These are phyloP conservation scores for Diaporthe australafricana DNA, from an alignment of 2,329 filamentous ascomycete species.

Conservation along the genomic window DNA sequence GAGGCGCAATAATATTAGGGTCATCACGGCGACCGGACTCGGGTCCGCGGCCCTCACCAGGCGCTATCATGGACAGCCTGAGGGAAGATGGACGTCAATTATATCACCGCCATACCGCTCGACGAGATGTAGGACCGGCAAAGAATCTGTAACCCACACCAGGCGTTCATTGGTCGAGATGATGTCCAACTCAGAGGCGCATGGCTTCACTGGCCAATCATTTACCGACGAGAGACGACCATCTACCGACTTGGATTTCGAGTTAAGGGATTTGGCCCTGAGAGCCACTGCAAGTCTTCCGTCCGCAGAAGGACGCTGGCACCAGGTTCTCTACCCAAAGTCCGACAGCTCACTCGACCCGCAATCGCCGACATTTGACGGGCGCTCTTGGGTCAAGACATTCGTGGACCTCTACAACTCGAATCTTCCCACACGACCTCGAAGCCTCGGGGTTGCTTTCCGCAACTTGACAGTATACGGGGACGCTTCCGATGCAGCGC, in stretches of 20 bases:
- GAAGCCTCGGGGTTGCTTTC: neutral
- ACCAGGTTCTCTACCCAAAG: neutral
- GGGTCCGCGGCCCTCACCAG: neutral
- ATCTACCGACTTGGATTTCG: neutral
- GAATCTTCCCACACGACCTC: neutral
- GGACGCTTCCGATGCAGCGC: neutral
- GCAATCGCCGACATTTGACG: neutral
- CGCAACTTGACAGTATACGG: neutral
- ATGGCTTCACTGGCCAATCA: neutral
- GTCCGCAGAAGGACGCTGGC: neutral
- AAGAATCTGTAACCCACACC: neutral
- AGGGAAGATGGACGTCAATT: neutral
- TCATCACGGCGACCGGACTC: neutral
- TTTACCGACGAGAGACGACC: neutral
- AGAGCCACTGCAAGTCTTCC: conserved; percentile 6
- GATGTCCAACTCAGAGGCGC: neutral
- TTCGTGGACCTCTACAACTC: conserved; percentile 11
- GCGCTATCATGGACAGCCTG: neutral
- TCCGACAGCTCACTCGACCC: neutral
- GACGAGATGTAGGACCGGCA: too few relatives aligned
- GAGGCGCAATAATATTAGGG: neutral
- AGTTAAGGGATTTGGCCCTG: conserved; percentile 9
- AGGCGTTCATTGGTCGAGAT: neutral
- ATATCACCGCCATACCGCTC: neutral
- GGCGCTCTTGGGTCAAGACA: conserved; percentile 8